These are phyloP conservation scores for Eustoma russellianum DNA, from an alignment of 257 asterid species.

Conservation along the genomic window DNA sequence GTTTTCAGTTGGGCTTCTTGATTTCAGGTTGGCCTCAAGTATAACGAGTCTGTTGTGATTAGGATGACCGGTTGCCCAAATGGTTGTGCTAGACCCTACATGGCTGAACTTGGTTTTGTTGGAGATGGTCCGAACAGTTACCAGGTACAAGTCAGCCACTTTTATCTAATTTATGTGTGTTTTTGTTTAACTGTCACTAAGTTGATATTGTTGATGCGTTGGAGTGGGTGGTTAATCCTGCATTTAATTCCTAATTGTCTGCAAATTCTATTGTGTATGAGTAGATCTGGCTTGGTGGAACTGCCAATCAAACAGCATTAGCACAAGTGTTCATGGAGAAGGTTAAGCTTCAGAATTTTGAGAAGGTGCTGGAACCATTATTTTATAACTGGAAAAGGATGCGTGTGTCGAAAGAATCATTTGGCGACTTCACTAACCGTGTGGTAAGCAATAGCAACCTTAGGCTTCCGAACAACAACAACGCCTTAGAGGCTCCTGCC, in stretches of 20 bases:
- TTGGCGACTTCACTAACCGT: conserved; percentile 85
- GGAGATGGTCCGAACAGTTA: conserved; percentile 97
- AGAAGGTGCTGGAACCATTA: conserved; percentile 85
- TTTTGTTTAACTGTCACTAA: background rate
- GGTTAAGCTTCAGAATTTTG: conserved; percentile 86
- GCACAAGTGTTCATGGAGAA: conserved; percentile 70
- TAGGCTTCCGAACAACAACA: background rate
- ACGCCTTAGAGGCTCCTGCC: too few relatives aligned
- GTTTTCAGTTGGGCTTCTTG: conserved; percentile 1
- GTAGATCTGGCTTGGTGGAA: conserved; percentile 97
- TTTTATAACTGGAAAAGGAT: conserved; percentile 84
- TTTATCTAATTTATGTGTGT: too few relatives aligned
- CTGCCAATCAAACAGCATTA: conserved; percentile 69
- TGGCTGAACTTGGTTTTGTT: conserved; percentile 98
- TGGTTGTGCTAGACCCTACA: conserved; percentile 97
- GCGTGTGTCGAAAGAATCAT: conserved; percentile 68
- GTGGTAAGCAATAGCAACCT: conserved; percentile 34
- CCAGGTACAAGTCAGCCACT: conserved; percentile 46
- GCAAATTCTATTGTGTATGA: background rate
- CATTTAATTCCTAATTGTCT: background rate
- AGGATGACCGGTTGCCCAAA: conserved; percentile 98
- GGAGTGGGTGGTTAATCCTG: background rate
- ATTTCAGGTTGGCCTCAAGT: conserved; percentile 85
- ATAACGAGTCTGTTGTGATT: conserved; percentile 71
- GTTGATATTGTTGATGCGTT: background rate